phyloP scores from a whole-genome alignment of 2,329 filamentous ascomycete species.

The Aspergillus sp. region DNA sequence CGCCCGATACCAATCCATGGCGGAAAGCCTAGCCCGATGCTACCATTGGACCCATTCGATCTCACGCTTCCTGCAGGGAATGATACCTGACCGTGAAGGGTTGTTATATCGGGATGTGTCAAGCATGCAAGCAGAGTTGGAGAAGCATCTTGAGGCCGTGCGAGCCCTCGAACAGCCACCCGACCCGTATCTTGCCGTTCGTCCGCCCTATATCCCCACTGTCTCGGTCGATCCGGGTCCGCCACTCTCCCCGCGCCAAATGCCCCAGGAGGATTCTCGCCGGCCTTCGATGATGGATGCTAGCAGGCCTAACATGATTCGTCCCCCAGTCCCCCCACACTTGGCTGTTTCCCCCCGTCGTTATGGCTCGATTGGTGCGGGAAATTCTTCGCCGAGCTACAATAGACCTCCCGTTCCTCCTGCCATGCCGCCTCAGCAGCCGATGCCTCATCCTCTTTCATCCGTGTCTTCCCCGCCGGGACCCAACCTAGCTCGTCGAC shows the following conservation, averaged over 20 bases:
- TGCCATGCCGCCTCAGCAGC: constrained; percentile 68
- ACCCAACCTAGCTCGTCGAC: constrained; percentile 73
- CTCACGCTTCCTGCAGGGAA: constrained; percentile 68
- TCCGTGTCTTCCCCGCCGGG: constrained; percentile 56
- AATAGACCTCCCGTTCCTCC: constrained; percentile 67
- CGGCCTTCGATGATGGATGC: constrained; percentile 66
- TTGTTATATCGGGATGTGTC: constrained; percentile 72
- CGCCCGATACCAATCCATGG: constrained; percentile 75
- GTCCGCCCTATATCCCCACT: constrained; percentile 65
- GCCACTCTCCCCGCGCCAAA: constrained; percentile 82
- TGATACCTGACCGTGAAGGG: constrained; percentile 74
- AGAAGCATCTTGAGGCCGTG: constrained; percentile 60
- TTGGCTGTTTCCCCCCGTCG: constrained; percentile 75
- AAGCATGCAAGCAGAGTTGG: constrained; percentile 63
- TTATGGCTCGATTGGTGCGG: constrained; percentile 79
- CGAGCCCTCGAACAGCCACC: constrained; percentile 59
- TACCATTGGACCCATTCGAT: constrained; percentile 83
- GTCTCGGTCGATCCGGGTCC: constrained; percentile 63
- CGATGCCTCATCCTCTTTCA: constrained; percentile 62
- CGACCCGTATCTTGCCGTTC: constrained; percentile 64
- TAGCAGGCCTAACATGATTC: constrained; percentile 65
- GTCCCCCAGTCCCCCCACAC: constrained; percentile 78
- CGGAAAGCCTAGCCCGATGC: constrained; percentile 75
- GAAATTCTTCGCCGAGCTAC: constrained; percentile 70
- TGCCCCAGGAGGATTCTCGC: constrained; percentile 80